phyloP scores from a whole-genome alignment of 768 basidiomycete species.

The Tylopilus sp. region DNA sequence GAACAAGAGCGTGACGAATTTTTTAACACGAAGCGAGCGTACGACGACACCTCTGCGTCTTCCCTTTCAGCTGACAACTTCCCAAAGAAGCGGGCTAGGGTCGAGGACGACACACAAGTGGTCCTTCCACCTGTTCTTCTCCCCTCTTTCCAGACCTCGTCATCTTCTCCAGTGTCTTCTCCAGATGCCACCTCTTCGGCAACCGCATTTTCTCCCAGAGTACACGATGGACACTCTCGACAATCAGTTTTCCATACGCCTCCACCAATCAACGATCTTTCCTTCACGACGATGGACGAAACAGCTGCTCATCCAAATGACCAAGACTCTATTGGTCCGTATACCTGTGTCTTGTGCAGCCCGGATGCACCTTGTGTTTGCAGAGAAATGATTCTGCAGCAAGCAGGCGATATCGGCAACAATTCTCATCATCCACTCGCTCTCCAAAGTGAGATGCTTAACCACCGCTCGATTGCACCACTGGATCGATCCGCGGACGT shows the following conservation, averaged over 20 bases:
- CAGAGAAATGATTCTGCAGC: constrained; percentile 58
- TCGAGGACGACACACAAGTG: constrained; percentile 23
- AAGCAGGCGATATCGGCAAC: constrained; percentile 29
- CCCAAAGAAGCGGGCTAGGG: constrained; percentile 38
- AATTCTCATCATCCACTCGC: constrained; percentile 10
- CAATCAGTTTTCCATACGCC: constrained; percentile 31
- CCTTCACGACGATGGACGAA: constrained; percentile 33
- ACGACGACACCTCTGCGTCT: constrained; percentile 48
- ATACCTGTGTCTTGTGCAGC: constrained; percentile 70
- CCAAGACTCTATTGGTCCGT: constrained; percentile 31
- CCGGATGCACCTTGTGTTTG: constrained; percentile 74
- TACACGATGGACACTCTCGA: constrained; percentile 22
- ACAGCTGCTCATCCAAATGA: constrained; percentile 33
- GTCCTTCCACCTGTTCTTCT: constrained; percentile 17
- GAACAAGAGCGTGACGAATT: constrained; percentile 37
- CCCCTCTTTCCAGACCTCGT: constrained; percentile 33
- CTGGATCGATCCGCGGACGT: constrained; percentile 28
- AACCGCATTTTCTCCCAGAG: constrained; percentile 32
- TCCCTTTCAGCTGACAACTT: constrained; percentile 23
- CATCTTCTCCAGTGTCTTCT: constrained; percentile 51
- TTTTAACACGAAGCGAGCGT: constrained; percentile 49
- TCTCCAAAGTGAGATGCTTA: constrained; percentile 11
- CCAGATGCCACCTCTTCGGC: constrained; percentile 37
- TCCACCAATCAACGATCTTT: constrained; percentile 29
- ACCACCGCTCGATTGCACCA: constrained; percentile 13